phyloP scores from a whole-genome alignment of 2,329 filamentous ascomycete genomes.

The Coniochaeta ligniaria region DNA sequence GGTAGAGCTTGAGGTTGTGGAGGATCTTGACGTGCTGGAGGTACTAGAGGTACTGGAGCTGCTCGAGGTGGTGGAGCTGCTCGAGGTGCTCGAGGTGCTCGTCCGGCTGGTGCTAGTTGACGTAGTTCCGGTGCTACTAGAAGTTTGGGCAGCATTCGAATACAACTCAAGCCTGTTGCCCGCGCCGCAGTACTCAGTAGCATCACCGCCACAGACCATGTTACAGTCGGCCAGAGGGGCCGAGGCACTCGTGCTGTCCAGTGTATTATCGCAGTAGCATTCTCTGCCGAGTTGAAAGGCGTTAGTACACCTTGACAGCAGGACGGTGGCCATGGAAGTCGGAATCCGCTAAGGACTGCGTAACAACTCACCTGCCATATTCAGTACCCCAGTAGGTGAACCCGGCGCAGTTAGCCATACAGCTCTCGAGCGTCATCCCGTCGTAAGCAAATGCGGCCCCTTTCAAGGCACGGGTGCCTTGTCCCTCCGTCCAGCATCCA shows the following conservation, averaged over 20 bases:
- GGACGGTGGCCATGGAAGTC: too few relatives aligned
- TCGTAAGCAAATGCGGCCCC: slow-evolving; percentile 34
- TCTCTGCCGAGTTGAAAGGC: too few relatives aligned
- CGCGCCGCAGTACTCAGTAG: slow-evolving; percentile 27
- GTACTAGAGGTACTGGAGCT: slow-evolving; percentile 13
- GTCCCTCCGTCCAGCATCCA: slow-evolving; percentile 42
- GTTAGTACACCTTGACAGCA: too few relatives aligned
- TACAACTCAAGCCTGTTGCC: slow-evolving; percentile 26
- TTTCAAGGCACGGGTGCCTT: slow-evolving; percentile 32
- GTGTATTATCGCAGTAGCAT: slow-evolving; percentile 42
- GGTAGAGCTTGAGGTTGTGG: slow-evolving; percentile 22
- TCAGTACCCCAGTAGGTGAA: slow-evolving; percentile 44
- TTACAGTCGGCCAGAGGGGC: slow-evolving; percentile 26
- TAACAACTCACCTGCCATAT: too few relatives aligned
- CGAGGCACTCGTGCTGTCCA: slow-evolving; percentile 23
- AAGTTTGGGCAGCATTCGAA: neutral
- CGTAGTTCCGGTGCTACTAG: neutral
- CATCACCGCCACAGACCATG: slow-evolving; percentile 27
- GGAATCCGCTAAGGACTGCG: too few relatives aligned
- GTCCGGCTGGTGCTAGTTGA: slow-evolving; percentile 25
- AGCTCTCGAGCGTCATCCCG: slow-evolving; percentile 41
- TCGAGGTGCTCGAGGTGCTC: slow-evolving; percentile 14
- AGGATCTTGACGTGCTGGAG: slow-evolving; percentile 13
- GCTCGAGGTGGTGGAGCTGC: slow-evolving; percentile 26
- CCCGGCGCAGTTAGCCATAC: slow-evolving; percentile 35